Percentiles rank a stretch among this genome's conserved stretches.
These are phyloP conservation scores for Anethum foeniculum DNA, from an alignment of 140 eudicot genomes.

Conservation along the genomic window DNA sequence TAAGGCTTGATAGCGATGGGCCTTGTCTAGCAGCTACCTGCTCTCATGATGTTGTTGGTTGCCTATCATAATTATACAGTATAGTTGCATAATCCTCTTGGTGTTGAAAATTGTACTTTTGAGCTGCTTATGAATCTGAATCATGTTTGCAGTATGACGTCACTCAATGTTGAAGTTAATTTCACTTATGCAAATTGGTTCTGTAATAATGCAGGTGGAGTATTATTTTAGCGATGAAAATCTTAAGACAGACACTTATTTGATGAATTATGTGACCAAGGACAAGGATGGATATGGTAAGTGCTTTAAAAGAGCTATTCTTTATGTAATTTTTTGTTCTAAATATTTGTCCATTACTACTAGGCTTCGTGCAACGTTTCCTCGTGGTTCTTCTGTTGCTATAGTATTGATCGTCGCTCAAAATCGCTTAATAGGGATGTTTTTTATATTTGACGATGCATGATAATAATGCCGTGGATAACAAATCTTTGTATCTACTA, in stretches of 20 bases:
- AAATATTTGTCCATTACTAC: neutral
- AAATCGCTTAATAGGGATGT: neutral
- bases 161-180: neutral
- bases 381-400: neutral
- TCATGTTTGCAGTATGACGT: neutral
- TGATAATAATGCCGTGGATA: neutral
- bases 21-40: neutral
- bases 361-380: neutral
- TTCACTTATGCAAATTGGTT: neutral
- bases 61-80: neutral
- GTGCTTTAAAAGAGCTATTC: conserved; percentile 6
- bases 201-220: conserved; percentile 58
- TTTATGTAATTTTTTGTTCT: neutral
- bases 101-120: neutral
- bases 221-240: conserved; percentile 94
- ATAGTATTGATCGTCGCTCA: neutral
- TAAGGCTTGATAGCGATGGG: neutral
- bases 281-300: conserved; percentile 74
- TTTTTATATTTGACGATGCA: neutral
- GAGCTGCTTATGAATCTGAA: neutral
- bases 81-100: neutral
- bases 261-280: conserved; percentile 62
- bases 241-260: conserved; percentile 63
- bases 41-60: neutral
- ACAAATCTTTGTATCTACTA: neutral